Evolutionary conservation across 1,139 yeast genomes (phyloP).

Genomic region (Hansenula sp.): DNA sequence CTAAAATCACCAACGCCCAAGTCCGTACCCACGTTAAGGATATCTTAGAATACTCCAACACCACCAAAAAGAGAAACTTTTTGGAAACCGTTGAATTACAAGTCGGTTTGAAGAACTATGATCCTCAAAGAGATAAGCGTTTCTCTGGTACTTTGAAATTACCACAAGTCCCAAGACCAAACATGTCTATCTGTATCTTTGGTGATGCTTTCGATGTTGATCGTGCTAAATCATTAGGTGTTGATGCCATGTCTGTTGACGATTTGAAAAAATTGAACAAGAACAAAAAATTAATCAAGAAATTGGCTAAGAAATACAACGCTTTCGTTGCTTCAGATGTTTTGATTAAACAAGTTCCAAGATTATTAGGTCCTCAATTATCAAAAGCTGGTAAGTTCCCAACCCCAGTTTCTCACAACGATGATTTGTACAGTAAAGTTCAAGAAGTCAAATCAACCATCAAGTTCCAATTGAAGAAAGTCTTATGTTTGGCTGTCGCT

Average conservation of each 20-base stretch:
- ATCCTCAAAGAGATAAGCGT: conserved; percentile 99
- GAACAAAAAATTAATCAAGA: conserved; percentile 99
- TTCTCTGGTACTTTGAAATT: conserved; percentile 99
- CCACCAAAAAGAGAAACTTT: conserved; percentile 99
- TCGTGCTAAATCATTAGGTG: conserved; percentile 99
- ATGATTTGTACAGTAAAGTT: conserved; percentile 94
- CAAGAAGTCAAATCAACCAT: conserved; percentile 98
- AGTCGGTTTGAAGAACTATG: conserved; percentile 99
- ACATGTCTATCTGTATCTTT: conserved; percentile 99
- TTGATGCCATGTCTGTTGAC: conserved; percentile 99
- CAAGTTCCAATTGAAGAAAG: conserved; percentile 99
- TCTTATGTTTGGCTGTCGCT: conserved; percentile 87
- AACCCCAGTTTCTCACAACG: conserved; percentile 99
- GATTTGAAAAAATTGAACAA: conserved; percentile 99
- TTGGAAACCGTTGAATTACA: conserved; percentile 99
- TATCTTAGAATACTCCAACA: conserved; percentile 84
- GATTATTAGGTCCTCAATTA: conserved; percentile 99
- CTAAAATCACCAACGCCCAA: conserved; percentile 88
- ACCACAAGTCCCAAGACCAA: conserved; percentile 99
- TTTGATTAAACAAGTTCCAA: conserved; percentile 99
- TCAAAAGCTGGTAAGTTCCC: conserved; percentile 99
- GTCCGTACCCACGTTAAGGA: conserved; percentile 97
- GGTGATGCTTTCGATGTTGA: conserved; percentile 99
- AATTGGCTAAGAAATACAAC: conserved; percentile 99
- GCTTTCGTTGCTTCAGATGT: conserved; percentile 99